Conservation (phyloP, 2,329 filamentous ascomycete species). For the Cladosporium cucumerinum region DNA sequence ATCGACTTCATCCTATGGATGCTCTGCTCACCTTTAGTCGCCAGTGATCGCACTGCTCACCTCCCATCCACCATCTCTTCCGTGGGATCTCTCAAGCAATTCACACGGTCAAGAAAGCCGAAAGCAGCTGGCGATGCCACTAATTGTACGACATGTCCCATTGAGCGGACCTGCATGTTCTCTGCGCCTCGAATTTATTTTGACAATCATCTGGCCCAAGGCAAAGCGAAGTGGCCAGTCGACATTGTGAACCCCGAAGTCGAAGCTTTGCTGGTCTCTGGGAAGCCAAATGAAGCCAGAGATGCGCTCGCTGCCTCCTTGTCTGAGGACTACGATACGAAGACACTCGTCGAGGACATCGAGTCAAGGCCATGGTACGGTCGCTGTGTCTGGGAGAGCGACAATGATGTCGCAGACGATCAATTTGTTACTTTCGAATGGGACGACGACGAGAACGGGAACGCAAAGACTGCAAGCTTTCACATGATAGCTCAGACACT, state of each 20-base stretch:
- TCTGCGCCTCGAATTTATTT: constrained; percentile 82
- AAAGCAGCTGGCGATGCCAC: constrained; percentile 69
- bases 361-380: constrained; percentile 69
- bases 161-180: constrained; percentile 74
- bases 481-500: constrained; percentile 93
- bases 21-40: constrained; percentile 63
- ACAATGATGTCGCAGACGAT: constrained; percentile 93
- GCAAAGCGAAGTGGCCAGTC: constrained; percentile 75
- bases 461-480: constrained; percentile 80
- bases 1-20: constrained; percentile 92
- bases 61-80: constrained; percentile 74
- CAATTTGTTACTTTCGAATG: constrained; percentile 85
- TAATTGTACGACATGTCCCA: constrained; percentile 79
- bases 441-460: constrained; percentile 64
- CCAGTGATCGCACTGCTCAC: constrained; percentile 53
- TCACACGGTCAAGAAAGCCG: constrained; percentile 73
- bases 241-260: constrained; percentile 90
- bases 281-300: constrained; percentile 50
- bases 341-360: constrained; percentile 49
- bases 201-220: constrained; percentile 62
- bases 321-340: constrained; percentile 52
- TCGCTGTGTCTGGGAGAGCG: constrained; percentile 88
- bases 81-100: constrained; percentile 72
- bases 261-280: constrained; percentile 62
- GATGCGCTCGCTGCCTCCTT: constrained; percentile 49